Percentiles rank a stretch among this genome's conserved stretches.
phyloP scores from a whole-genome alignment of 1,139 yeast genomes.

The Saccharomyces hybrid region DNA sequence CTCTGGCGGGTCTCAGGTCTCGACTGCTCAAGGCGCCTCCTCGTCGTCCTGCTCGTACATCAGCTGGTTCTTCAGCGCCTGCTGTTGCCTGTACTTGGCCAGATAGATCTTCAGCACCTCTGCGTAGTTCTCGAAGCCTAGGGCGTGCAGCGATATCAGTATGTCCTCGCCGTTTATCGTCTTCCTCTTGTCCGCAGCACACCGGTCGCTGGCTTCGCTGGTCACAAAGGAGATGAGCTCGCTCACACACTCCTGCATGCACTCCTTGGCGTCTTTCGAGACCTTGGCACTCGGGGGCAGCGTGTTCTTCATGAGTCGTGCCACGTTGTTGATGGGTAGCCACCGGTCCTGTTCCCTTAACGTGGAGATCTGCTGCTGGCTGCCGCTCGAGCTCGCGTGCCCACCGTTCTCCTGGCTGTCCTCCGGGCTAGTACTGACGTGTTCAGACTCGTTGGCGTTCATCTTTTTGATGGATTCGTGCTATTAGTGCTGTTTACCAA shows the following conservation, averaged over 20 bases:
- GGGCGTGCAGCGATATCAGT: conserved; percentile 49
- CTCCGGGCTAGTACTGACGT: not conserved
- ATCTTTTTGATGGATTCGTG: not conserved
- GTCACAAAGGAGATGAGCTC: conserved; percentile 87
- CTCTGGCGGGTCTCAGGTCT: not conserved
- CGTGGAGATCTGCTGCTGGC: conserved; percentile 17
- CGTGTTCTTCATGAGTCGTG: conserved; percentile 86
- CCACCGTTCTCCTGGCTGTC: not conserved
- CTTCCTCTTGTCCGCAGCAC: conserved; percentile 65
- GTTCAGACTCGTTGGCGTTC: not conserved
- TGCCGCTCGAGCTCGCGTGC: not conserved
- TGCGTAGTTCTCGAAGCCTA: conserved; percentile 78
- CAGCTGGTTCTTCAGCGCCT: conserved; percentile 42
- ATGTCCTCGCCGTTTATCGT: conserved; percentile 81
- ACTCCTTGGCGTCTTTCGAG: conserved; percentile 92
- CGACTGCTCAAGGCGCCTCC: not conserved
- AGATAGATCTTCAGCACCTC: conserved; percentile 72
- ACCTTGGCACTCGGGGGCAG: conserved; percentile 86
- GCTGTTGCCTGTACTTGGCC: conserved; percentile 75
- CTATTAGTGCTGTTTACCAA: not conserved
- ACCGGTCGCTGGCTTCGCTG: conserved; percentile 73
- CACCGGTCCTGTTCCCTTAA: conserved; percentile 65
- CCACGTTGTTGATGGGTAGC: conserved; percentile 85
- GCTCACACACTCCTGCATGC: conserved; percentile 95
- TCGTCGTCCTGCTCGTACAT: conserved; percentile 15